These are phyloP conservation scores for Glaciozyma antarctica DNA, from an alignment of 768 basidiomycete genomes.

Conservation along the genomic window DNA sequence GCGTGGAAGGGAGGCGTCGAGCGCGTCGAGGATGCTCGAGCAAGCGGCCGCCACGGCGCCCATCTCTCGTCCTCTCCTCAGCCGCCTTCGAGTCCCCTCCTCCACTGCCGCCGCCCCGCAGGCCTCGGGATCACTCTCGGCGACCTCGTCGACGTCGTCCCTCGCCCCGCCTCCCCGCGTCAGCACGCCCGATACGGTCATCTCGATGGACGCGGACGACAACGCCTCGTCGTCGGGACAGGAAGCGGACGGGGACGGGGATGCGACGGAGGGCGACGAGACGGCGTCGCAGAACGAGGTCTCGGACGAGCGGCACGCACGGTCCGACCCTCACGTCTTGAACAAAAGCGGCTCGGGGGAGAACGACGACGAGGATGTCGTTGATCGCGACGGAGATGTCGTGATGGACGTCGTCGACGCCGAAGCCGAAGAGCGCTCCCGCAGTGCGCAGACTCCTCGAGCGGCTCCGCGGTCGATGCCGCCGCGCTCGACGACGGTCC, in stretches of 20 bases:
- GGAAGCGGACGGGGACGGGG: constrained; percentile 42
- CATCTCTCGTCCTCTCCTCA: neutral
- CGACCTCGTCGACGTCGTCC: neutral
- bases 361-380: constrained; percentile 24
- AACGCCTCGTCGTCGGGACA: constrained; percentile 59
- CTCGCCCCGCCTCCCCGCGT: constrained; percentile 8
- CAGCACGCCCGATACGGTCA: constrained; percentile 25
- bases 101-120: constrained; percentile 6
- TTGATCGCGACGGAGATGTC: constrained; percentile 37
- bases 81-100: neutral
- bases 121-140: neutral
- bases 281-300: constrained; percentile 14
- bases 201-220: constrained; percentile 26
- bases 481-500: constrained; percentile 1
- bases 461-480: constrained; percentile 1
- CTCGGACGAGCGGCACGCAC: constrained; percentile 11
- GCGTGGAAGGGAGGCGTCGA: constrained; percentile 1
- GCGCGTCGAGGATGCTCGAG: neutral
- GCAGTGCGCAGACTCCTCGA: neutral
- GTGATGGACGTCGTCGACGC: constrained; percentile 27
- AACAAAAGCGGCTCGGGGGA: constrained; percentile 27
- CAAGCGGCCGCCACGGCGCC: no score
- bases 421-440: neutral
- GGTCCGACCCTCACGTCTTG: constrained; percentile 1
- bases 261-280: constrained; percentile 27